Percentiles rank a stretch among this genome's conserved stretches.
Conservation (phyloP, 2,329 filamentous ascomycete genomes). For the Apiospora malaysiana region DNA sequence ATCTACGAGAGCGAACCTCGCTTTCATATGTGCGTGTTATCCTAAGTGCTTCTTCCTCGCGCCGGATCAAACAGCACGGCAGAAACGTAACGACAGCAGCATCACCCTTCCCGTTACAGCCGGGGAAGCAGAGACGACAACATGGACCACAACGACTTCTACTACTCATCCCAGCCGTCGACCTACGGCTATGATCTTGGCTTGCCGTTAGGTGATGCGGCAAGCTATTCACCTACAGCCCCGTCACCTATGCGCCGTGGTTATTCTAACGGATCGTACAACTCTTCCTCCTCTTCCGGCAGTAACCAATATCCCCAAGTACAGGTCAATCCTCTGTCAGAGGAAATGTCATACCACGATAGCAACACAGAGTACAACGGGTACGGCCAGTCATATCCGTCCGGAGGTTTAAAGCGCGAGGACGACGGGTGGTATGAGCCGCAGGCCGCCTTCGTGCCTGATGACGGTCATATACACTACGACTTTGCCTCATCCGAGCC, state of each 20-base stretch:
- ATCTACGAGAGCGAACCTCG: not conserved
- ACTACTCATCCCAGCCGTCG: not conserved
- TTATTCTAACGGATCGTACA: not conserved
- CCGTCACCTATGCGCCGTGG: slow-evolving; percentile 17
- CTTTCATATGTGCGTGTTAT: not conserved
- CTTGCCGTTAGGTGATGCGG: not conserved
- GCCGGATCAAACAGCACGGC: not conserved
- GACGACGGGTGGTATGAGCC: not conserved
- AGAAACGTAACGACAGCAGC: slow-evolving; percentile 10
- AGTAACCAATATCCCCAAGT: slow-evolving; percentile 2
- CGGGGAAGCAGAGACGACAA: not conserved
- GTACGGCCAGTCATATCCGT: not conserved
- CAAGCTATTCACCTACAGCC: slow-evolving; percentile 3
- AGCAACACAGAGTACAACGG: not conserved
- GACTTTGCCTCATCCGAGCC: not conserved
- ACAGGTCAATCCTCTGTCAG: not conserved
- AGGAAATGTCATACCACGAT: not conserved
- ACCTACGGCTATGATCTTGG: not conserved
- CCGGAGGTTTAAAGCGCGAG: not conserved
- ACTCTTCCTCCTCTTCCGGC: slow-evolving; percentile 4
- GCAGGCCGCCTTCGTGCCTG: not conserved
- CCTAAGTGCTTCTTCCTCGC: not conserved
- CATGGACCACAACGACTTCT: slow-evolving; percentile 6
- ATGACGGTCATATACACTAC: not conserved
- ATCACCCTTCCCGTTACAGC: not conserved